These are phyloP conservation scores for Amanita phalloides DNA, from an alignment of 768 basidiomycete species.

Conservation along the genomic window DNA sequence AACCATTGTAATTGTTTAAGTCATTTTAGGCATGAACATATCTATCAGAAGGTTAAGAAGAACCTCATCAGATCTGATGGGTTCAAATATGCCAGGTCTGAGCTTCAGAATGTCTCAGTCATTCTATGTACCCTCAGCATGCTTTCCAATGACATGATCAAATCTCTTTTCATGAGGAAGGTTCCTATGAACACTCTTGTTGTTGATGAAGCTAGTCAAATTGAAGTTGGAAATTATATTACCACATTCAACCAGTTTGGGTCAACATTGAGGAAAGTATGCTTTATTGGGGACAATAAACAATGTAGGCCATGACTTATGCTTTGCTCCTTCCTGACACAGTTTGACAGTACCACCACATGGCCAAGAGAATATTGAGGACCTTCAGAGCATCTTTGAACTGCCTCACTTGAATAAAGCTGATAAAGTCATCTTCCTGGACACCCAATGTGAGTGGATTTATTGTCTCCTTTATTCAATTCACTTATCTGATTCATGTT, in stretches of 20 bases:
- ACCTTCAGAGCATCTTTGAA: slow-evolving; percentile 72
- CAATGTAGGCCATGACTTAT: slow-evolving; percentile 34
- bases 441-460: slow-evolving; percentile 59
- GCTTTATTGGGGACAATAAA: slow-evolving; percentile 59
- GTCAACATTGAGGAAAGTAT: slow-evolving; percentile 34
- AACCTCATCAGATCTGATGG: slow-evolving; percentile 43
- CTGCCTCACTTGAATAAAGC: slow-evolving; percentile 40
- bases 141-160: slow-evolving; percentile 38
- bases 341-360: slow-evolving; percentile 57
- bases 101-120: slow-evolving; percentile 35
- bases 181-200: slow-evolving; percentile 40
- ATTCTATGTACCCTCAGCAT: slow-evolving; percentile 72
- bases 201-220: slow-evolving; percentile 61
- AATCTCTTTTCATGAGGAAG: slow-evolving; percentile 18
- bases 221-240: slow-evolving; percentile 45
- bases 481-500: slow-evolving; percentile 8
- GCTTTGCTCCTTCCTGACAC: slow-evolving; percentile 9
- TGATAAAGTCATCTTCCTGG: slow-evolving; percentile 37
- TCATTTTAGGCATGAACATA: slow-evolving; percentile 63
- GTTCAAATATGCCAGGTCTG: slow-evolving; percentile 16
- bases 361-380: slow-evolving; percentile 59
- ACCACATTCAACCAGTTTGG: slow-evolving; percentile 27
- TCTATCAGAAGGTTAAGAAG: slow-evolving; percentile 38
- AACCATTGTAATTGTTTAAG: slow-evolving; percentile 1
- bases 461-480: slow-evolving; percentile 1